Evolutionary conservation across 108 stramenopile species (phyloP).

Genomic region (Thalassiosira profunda): DNA sequence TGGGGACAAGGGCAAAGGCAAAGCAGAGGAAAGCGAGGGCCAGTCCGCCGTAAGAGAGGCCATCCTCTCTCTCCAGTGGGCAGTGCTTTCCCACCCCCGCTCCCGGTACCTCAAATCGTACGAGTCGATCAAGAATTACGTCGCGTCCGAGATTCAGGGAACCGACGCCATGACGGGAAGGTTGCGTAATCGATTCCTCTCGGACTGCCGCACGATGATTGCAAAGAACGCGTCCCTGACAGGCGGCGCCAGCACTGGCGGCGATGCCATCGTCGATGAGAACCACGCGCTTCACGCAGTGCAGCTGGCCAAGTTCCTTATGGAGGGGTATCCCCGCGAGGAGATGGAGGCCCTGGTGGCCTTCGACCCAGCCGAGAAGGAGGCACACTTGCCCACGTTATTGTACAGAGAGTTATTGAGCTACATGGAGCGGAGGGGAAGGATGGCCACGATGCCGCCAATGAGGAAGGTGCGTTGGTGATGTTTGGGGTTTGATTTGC

Average conservation of each 20-base stretch:
- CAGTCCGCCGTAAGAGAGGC: slow-evolving; percentile 59
- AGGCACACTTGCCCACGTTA: slow-evolving; percentile 47
- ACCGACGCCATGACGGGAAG: slow-evolving; percentile 42
- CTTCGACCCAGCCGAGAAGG: not conserved
- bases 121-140: slow-evolving; percentile 73
- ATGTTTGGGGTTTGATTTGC: not conserved
- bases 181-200: slow-evolving; percentile 65
- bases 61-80: slow-evolving; percentile 83
- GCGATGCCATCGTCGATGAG: slow-evolving; percentile 56
- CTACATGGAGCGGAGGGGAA: slow-evolving; percentile 56
- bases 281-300: slow-evolving; percentile 75
- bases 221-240: slow-evolving; percentile 38
- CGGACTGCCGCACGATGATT: slow-evolving; percentile 51
- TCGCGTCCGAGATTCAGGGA: slow-evolving; percentile 64
- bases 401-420: slow-evolving; percentile 78
- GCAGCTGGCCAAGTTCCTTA: slow-evolving; percentile 79
- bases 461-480: slow-evolving; percentile 44
- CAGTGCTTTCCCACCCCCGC: slow-evolving; percentile 82
- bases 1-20: slow-evolving; percentile 19
- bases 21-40: slow-evolving; percentile 13
- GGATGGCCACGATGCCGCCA: slow-evolving; percentile 8
- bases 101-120: slow-evolving; percentile 74
- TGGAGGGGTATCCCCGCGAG: slow-evolving; percentile 73
- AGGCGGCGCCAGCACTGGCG: slow-evolving; percentile 9
- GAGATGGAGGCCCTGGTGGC: slow-evolving; percentile 53